Evolutionary conservation across 352 stramenopile genomes (phyloP).

Genomic region (Phytophthora pseudosyringae): DNA sequence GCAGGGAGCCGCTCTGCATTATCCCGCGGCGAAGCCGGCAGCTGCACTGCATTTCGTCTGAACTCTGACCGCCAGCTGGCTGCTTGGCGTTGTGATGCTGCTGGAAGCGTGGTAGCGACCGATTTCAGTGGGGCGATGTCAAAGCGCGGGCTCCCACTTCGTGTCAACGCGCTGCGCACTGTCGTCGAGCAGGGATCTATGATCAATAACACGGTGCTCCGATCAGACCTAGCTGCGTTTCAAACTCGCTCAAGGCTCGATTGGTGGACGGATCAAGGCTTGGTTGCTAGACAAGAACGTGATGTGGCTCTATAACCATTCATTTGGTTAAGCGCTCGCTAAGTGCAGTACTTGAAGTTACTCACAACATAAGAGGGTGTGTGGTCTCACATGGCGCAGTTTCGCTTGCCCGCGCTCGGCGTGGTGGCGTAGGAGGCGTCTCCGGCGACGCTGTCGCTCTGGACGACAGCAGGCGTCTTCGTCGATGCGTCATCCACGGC

Average conservation of each 20-base stretch:
- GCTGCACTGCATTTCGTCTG: constrained; percentile 7
- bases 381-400: constrained; percentile 26
- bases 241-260: not conserved
- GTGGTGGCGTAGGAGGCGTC: constrained; percentile 17
- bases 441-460: constrained; percentile 12
- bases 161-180: not conserved
- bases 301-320: constrained; percentile 13
- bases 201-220: too few species aligned
- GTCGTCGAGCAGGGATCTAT: not conserved
- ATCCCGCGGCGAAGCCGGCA: not conserved
- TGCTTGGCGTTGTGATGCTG: constrained; percentile 1
- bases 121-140: constrained; percentile 6
- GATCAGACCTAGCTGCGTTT: too few species aligned
- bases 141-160: not conserved
- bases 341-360: constrained; percentile 27
- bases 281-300: not conserved
- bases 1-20: not conserved
- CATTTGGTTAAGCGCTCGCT: constrained; percentile 17
- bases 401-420: constrained; percentile 6
- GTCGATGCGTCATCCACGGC: not conserved
- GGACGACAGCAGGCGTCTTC: constrained; percentile 6
- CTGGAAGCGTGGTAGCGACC: not conserved
- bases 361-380: constrained; percentile 5
- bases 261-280: not conserved
- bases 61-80: constrained; percentile 10